Base-by-base conservation (phyloP, 2,329 filamentous ascomycete genomes). In the Fusarium nanum region DNA sequence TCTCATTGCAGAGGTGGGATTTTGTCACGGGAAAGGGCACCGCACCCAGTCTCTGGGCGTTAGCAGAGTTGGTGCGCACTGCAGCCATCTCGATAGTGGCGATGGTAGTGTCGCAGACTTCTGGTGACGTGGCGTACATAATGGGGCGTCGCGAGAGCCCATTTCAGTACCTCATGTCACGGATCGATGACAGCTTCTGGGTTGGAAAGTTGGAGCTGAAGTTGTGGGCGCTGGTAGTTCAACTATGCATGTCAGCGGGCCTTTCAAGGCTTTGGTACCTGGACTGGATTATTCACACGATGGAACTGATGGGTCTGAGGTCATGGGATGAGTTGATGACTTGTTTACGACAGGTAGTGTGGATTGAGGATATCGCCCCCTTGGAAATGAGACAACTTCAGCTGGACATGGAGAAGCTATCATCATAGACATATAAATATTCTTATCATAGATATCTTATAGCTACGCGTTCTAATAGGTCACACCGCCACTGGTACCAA, bases 201-300 rank as follows among this genome's bases (percentile, higher is more conserved):
- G 18, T 14, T 8, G 60, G 45, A 1, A 61, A 46, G 13, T 52
- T 59, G 2, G 34, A 68, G 0, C 7, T 73, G 6, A 58, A 47
- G 42, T 12, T 73, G 5, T 75, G 70, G 70, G 54, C 66, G 5
- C 20, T 74, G 11, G 61, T 61, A 0, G 47, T 72, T 4, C 68
- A 70, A 10, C 16, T 37, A 3, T 54, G 64, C 5, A 53, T 65
- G 25, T 57, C 68, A 10, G 42, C 25, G 13, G 48, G 57, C 3
- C n/a, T 18, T n/a, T 25, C 20, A 3, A 64, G 63, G 22, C 1
- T n/a, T 0, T 72, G 70, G 68, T 63, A 59, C 14, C 5, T 73
- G 18, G 55, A 56, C 12, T 32, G 62, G 44, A 59, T 73, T 13
- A 41, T 23, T 0, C 22, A 37, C 4, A 42, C 49, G 4, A 60